Percentiles rank a stretch among this genome's conserved stretches.
Conservation (phyloP, 345 rosid genomes). For the Salix koriyanagi region DNA sequence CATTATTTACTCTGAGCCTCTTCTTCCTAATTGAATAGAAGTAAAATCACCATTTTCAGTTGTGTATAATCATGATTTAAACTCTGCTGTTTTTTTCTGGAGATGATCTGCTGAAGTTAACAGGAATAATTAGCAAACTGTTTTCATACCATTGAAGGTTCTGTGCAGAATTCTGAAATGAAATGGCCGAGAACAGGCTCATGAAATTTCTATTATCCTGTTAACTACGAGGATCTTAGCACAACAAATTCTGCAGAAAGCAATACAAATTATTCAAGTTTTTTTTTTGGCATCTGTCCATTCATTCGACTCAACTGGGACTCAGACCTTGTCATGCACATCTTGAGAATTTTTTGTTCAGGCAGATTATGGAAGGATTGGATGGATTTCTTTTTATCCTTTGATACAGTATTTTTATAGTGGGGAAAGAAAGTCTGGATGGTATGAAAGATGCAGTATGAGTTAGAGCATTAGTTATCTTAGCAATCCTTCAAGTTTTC, state of each 20-base stretch:
- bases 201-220: neutral
- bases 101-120: neutral
- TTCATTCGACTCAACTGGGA: too few relatives aligned
- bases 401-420: too few relatives aligned
- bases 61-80: neutral
- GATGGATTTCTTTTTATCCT: too few relatives aligned
- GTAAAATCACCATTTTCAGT: neutral
- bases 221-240: neutral
- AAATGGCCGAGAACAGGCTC: neutral
- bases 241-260: neutral
- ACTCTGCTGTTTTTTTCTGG: neutral
- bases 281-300: too few relatives aligned
- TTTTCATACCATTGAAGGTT: neutral
- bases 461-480: too few relatives aligned
- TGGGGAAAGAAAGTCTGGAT: too few relatives aligned
- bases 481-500: too few relatives aligned
- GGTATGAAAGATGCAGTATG: too few relatives aligned
- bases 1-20: neutral
- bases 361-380: too few relatives aligned
- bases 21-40: neutral
- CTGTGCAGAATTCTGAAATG: neutral
- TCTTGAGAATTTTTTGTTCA: too few relatives aligned
- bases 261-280: neutral
- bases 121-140: neutral
- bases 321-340: too few relatives aligned